phyloP scores from a whole-genome alignment of 2,329 filamentous ascomycete species.

The Colletotrichum neosansevieriae region DNA sequence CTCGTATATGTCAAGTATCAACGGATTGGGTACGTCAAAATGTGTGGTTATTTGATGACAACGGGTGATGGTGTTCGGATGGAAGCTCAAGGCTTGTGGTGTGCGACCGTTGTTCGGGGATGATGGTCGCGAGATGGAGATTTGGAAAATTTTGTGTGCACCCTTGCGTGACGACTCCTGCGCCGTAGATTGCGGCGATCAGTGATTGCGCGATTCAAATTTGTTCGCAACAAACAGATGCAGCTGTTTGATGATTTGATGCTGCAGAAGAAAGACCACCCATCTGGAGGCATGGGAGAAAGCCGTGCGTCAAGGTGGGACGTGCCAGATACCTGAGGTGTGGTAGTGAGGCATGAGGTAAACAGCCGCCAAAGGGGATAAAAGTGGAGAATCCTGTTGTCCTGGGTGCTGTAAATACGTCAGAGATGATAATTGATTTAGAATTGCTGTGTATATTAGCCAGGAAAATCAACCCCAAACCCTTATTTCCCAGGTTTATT shows the following conservation, averaged over 20 bases:
- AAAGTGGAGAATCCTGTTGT: neutral
- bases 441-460: neutral
- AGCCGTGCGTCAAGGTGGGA: constrained; percentile 29
- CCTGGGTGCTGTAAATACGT: too few species aligned
- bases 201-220: constrained; percentile 32
- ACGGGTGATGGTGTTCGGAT: constrained; percentile 16
- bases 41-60: constrained; percentile 16
- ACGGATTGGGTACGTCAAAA: constrained; percentile 21
- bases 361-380: neutral
- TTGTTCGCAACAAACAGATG: constrained; percentile 28
- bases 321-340: constrained; percentile 6
- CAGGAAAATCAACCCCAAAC: neutral
- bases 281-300: constrained; percentile 20
- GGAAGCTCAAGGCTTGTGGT: constrained; percentile 22
- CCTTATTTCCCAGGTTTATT: neutral
- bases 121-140: neutral
- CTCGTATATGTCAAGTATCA: constrained; percentile 19
- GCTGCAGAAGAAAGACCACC: constrained; percentile 38
- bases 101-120: constrained; percentile 1
- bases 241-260: constrained; percentile 40
- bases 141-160: constrained; percentile 5
- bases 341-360: constrained; percentile 5
- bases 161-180: constrained; percentile 25
- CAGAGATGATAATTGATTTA: neutral
- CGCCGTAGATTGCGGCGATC: constrained; percentile 25